Conservation (phyloP, 139 green algal species). For the Chlamydomonas urium region DNA sequence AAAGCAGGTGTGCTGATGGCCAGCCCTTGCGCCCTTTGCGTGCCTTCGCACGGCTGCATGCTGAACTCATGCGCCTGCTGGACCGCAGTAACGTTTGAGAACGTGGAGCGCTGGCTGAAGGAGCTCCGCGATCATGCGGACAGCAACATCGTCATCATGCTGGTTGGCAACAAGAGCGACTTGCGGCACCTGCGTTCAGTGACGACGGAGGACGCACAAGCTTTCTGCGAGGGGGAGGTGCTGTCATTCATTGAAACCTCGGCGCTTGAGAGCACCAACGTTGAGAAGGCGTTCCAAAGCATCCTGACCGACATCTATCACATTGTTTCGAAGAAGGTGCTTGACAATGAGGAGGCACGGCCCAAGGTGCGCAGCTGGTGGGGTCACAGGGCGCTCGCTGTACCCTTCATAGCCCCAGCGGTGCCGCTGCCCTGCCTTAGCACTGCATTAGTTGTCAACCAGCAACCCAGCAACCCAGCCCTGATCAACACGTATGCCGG, state of each 20-base stretch:
- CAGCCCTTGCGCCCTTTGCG: too few species aligned
- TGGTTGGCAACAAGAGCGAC: conserved; percentile 99
- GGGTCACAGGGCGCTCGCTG: not conserved
- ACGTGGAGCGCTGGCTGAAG: conserved; percentile 98
- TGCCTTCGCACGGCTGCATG: too few species aligned
- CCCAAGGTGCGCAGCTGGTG: conserved; percentile 24
- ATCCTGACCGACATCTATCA: conserved; percentile 98
- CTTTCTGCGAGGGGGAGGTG: conserved; percentile 86
- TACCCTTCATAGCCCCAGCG: not conserved
- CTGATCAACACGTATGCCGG: not conserved
- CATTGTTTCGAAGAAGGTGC: conserved; percentile 93
- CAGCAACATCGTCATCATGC: conserved; percentile 98
- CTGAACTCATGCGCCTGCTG: not conserved
- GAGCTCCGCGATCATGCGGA: conserved; percentile 97
- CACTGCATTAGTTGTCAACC: not conserved
- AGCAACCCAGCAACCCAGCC: not conserved
- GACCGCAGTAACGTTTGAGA: conserved; percentile 88
- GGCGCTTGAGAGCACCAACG: conserved; percentile 96
- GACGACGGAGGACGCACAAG: conserved; percentile 85
- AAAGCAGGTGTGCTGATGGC: conserved; percentile 77
- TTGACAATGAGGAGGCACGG: conserved; percentile 50
- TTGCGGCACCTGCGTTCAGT: conserved; percentile 91
- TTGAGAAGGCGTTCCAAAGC: conserved; percentile 95
- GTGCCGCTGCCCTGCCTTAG: too few species aligned
- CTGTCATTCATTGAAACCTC: conserved; percentile 98